phyloP scores from a whole-genome alignment of 106 monocot species.

The Phalaenopsis equestris region DNA sequence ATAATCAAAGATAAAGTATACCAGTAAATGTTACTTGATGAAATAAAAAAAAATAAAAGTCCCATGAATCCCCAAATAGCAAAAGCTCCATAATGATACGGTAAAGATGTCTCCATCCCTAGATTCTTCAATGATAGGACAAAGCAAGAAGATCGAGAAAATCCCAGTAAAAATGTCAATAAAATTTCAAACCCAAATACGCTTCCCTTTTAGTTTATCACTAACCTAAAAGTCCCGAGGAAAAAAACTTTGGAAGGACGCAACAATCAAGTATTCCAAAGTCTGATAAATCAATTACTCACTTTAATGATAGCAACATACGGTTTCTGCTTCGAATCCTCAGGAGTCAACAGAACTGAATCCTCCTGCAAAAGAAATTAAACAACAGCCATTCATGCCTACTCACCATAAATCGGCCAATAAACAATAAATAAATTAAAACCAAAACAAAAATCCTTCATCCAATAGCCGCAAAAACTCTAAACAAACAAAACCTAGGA shows the following conservation, averaged over 20 bases:
- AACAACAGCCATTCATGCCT: background rate
- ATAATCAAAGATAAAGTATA: background rate
- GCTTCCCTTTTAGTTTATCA: background rate
- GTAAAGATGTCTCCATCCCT: background rate
- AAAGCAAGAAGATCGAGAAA: background rate
- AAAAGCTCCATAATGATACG: background rate
- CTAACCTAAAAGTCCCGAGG: background rate
- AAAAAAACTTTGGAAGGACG: background rate
- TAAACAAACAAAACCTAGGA: background rate
- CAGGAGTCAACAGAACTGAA: slow-evolving; percentile 77
- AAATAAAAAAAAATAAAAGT: background rate
- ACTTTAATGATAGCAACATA: slow-evolving; percentile 97
- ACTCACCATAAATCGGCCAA: background rate
- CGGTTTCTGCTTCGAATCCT: slow-evolving; percentile 55
- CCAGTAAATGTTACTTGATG: background rate
- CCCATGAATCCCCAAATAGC: background rate
- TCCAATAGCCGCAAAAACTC: background rate
- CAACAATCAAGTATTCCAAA: background rate
- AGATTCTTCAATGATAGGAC: background rate
- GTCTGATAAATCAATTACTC: slow-evolving; percentile 1
- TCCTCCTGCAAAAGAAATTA: slow-evolving; percentile 51
- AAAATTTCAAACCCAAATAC: background rate
- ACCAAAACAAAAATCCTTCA: background rate
- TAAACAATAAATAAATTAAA: background rate
- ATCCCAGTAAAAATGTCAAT: background rate